Base-by-base conservation (phyloP, 495 filamentous ascomycete species). In the Annulohypoxylon moriforme region DNA sequence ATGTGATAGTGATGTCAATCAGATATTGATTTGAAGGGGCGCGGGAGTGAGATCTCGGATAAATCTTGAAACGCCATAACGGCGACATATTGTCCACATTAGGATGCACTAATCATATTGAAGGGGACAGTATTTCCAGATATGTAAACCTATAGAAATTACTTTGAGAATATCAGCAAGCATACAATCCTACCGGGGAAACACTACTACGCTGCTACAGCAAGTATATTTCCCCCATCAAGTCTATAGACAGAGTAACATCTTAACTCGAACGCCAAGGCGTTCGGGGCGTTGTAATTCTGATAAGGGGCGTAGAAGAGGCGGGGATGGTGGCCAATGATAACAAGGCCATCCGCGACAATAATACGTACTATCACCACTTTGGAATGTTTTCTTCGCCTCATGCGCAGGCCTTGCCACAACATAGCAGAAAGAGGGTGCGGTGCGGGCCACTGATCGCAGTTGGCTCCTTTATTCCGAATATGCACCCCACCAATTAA, bases 41-140 rank as follows among this genome's bases (percentile, higher is more conserved):
- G 22, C 34, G 46, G 29, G 50, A 64, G 64, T 58, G 58, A 67
- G 63, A 72, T 72, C 18, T 63, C 63, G 63, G 69, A 72, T 65
- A 56, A 73, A 68, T 73, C 65, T 73, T 65, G 65, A 73, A 73
- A 69, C 71, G 57, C 57, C 66, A 66, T 60, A 58, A 66, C 34
- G 47, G 61, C 62, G 42, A 62, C 56, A 25, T 9, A 58, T 52
- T 65, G 60, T 62, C 61, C 47, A 56, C 29, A 69, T 66, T 42
- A 50, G 70, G 70, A 56, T 68, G 68, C 38, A 27, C 16, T 65
- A 27, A 42, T 65, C 47, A 64, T 65, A 57, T 61, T 66, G 20
- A 20, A 68, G 60, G 70, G 65, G 56, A 9, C 24, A 25, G 31
- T 22, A 13, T 55, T 24, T 60, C 44, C 52, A 42, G 40, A 67